Base-by-base conservation (phyloP, 2,329 filamentous ascomycete species). In the Apiospora kogelbergensis region DNA sequence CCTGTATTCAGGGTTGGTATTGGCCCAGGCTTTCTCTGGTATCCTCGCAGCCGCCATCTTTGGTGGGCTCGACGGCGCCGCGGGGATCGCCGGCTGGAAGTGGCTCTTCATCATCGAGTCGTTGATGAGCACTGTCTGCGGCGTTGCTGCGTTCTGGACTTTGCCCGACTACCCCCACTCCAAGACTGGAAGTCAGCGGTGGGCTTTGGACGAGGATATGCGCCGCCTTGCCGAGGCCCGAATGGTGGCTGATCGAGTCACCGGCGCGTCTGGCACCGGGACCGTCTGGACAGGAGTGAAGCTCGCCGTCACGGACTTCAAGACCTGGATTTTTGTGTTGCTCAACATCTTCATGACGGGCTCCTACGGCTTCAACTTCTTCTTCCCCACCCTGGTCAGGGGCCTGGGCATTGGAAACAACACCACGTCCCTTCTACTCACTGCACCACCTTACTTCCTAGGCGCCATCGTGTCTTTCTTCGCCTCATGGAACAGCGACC, bases 401-500 rank as follows among this genome's bases (percentile, higher is more conserved):
- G 71, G 73, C 0, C 67, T 76, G 0, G 73, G 74, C 0, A 74
- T 74, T 26, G 26, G n/a, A 20, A 69, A 70, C 68, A 68, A 48
- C 41, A 74, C 70, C n/a, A 66, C 72, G 33, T 75, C 74, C 0
- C 72, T 76, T 1, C 81, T 88, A 13, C 81, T 89, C 70, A 88
- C 86, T 0, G 86, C 84, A 0, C 88, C 88, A 0, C 87, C 87
- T 0, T 89, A 88, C 74, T 83, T 87, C 3, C 78, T 87, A 5
- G 83, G 82, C n/a, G 82, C 85, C 1, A 80, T 90, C 17, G 86
- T 84, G 1, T 84, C 88, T 0, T 87, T 88, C 70, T 69, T 82
- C 7, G 89, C 90, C 42, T 85, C 88, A 20, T 88, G 86, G 83
- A 86, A 89, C 72, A 86, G 88, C 4, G 89, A 91, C 71, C 84